Base-by-base conservation (phyloP, 2,329 filamentous ascomycete genomes). In the Cladosporium colombiae region DNA sequence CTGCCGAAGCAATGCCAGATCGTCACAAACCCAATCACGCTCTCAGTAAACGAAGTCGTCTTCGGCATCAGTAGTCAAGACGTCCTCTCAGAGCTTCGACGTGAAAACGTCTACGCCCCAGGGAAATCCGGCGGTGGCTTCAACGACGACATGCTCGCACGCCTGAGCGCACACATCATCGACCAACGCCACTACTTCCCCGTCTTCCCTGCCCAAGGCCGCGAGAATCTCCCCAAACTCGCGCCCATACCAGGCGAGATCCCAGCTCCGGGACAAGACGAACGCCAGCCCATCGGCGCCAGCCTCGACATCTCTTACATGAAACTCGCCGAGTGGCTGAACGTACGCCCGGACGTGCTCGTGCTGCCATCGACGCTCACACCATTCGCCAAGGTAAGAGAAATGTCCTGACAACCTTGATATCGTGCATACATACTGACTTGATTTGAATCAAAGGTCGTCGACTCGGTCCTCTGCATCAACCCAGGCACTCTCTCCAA, bases 181-280 rank as follows among this genome's bases (percentile, higher is more conserved):
- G 91, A 97, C 78, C 95, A 98, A 79, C 84, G 93, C 7, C 93
- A 95, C 74, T 98, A 93, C 78, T 92, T 92, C 73, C 95, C 95
- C 0, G 80, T 98, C 0, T 97, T 93, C 74, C 95, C 95, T 6
- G 89, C 94, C 0, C 85, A 88, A 14, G 88, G 90, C 60, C 84
- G 93, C 58, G 83, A 86, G 65, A 86, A 81, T 70, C 80, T 92
- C 64, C 88, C 89, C 33, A 89, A 85, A 75, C 87, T 73, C 18
- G 67, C 71, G 2, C 68, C 66, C 0, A 72, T 87, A 1, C 88
- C 76, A 0, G 72, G 71, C 14, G 77, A 81, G 2, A 72, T 75
- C 18, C 74, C 75, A 29, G 76, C 75, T 5, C 71, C 70, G 1
- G 76, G 74, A 3, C 74, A 71, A 6, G 75, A 74, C 67, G 71